These are phyloP conservation scores for Geotrichum europaeum DNA, from an alignment of 1,139 yeast genomes.

Conservation along the genomic window DNA sequence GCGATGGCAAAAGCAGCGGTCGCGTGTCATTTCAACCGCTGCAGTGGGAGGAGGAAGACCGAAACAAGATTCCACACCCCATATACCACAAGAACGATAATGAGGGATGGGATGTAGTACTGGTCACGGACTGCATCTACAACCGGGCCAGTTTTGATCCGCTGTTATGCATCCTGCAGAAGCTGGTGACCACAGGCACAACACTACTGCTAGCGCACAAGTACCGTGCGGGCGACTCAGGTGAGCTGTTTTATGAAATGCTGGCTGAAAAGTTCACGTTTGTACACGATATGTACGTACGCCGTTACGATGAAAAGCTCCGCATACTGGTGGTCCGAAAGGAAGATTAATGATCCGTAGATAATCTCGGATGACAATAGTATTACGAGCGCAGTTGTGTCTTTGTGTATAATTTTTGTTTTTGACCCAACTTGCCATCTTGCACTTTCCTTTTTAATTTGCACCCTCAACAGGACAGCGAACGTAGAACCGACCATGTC, in stretches of 20 bases:
- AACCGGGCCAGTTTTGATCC: constrained; percentile 28
- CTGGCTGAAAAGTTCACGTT: constrained; percentile 11
- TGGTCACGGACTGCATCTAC: constrained; percentile 33
- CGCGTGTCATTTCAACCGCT: constrained; percentile 11
- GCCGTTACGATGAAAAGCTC: constrained; percentile 10
- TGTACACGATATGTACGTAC: constrained; percentile 8
- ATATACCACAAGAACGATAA: constrained; percentile 3
- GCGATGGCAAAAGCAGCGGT: neutral
- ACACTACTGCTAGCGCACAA: constrained; percentile 29
- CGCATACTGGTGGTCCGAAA: constrained; percentile 4
- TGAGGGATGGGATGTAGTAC: constrained; percentile 24
- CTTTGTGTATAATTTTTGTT: neutral
- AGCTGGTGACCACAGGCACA: constrained; percentile 18
- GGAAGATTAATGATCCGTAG: neutral
- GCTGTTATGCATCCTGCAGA: constrained; percentile 23
- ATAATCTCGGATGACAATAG: neutral
- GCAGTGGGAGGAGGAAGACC: constrained; percentile 16
- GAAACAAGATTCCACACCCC: constrained; percentile 8
- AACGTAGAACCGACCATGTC: neutral
- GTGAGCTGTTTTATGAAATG: constrained; percentile 24
- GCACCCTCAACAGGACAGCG: neutral
- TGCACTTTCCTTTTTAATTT: neutral
- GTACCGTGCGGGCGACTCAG: constrained; percentile 24
- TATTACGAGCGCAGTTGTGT: neutral
- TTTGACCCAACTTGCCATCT: neutral